Evolutionary conservation across 208 protist genomes (phyloP), one percentile per base, ranked within the genome.

Genomic region (Porcisia hertigi): DNA sequence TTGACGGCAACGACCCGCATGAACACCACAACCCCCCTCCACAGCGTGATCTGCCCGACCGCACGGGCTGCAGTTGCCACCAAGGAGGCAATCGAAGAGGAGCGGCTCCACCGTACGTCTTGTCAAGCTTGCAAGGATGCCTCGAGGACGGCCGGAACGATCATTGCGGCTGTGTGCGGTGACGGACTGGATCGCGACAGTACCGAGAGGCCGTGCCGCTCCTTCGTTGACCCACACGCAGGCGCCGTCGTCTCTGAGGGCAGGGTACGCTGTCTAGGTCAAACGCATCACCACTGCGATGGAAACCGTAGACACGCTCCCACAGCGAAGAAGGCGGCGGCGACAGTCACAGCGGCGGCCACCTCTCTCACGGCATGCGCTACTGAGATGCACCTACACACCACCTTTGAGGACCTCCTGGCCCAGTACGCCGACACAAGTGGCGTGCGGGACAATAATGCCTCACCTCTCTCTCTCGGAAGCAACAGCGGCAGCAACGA

Each of bases 31-130:
- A 65, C 75, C 8, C 59, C 83, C 16, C 59, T 84, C 11, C 45
- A 83, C 41, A 71, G 64, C 30, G 73, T 82, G 16, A 72, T 66
- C 62, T 76, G 80, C 73, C 88, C 83, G 0, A 85, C 80, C 18
- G 34, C 75, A 65, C 65, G 53, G 4, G 70, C 85, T 2, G 83
- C 69, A 8, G 60, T 64, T 0, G 78, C 86, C 12, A 79, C 79
- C 1, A 60, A 47, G 45, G 81, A 89, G 25, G 88, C 85, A 1
- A 71, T 89, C 8, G 74, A 77, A 0, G 85, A 82, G 0, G 88
- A 82, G 45, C 54, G 82, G 71, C 25, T 75, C 58, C 87, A 86
- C 80, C 87, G 90, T 62, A 63, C 72, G 0, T 89, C 87, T 62
- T 92, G 86, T 55, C 45, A 84, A 30, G 72, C 73, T 7, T 58